Base-by-base conservation (phyloP, 129 eudicot genomes). In the Centella asiatica region DNA sequence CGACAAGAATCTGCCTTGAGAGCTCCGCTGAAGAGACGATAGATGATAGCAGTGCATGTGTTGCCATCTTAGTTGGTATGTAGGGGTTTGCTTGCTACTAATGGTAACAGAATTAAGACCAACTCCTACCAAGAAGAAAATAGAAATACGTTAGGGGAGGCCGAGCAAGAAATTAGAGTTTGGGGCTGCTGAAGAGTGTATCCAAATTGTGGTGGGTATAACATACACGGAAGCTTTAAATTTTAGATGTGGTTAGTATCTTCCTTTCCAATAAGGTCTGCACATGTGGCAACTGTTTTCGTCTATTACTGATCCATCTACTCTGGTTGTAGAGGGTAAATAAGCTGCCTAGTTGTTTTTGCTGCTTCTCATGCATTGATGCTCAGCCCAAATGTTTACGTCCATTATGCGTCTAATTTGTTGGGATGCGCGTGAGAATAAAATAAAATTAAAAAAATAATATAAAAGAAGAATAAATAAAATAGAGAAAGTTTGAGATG, bases 31-130 rank as follows among this genome's bases (percentile, higher is more conserved):
- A 80, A 63, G 99, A 82, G 65, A 88, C 76, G 64, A 92, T 76
- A 12, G 96, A 87, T 57, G 96, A 93, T 27, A 79, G 81, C 83
- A 93, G 57, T 7, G 99, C 92, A 26, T 84, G 96, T 5, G 99
- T 74, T 63, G 95, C 99, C 96, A 92, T 90, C 71, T 60, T 31
- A 18, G 13, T 56, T 31, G 0, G 15, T 14, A n/a, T n/a, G n/a
- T n/a, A n/a, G n/a, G n/a, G n/a, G n/a, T n/a, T 1, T 4, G 3
- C 3, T 42, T 37, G 13, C 18, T n/a, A 42, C 8, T 4, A 1
- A 54, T 1, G 17, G 44, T 14, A 34, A 9, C 18, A n/a, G n/a
- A 33, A 57, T 33, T 5, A 33, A 45, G 24, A 57, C 7, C 10
- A 20, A 29, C 4, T 26, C 19, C 31, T 52, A 15, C 32, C 4